These are phyloP conservation scores for Prunus yedoensis DNA, from an alignment of 331 rosid species.

Conservation along the genomic window DNA sequence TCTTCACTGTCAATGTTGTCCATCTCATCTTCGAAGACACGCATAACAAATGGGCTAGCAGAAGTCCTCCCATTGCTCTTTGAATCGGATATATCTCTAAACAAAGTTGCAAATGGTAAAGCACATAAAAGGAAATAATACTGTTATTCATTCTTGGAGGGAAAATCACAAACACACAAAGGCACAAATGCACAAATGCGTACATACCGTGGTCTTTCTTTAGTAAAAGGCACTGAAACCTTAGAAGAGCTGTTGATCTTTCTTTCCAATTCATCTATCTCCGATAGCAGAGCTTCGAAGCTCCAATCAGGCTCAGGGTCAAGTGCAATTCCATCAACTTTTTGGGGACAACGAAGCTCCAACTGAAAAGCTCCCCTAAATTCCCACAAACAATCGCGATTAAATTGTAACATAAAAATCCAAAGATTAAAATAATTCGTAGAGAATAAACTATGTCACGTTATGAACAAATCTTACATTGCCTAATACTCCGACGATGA, in stretches of 20 bases:
- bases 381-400: neutral
- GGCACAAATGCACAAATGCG: neutral
- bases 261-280: conserved; percentile 61
- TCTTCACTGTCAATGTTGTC: conserved; percentile 40
- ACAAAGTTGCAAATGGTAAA: neutral
- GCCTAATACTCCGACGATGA: neutral
- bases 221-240: conserved; percentile 31
- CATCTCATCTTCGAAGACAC: conserved; percentile 55
- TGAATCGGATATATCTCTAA: conserved; percentile 22
- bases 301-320: conserved; percentile 84
- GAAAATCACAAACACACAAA: neutral
- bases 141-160: neutral
- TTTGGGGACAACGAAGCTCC: conserved; percentile 45
- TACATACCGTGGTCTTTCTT: conserved; percentile 44
- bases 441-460: too few relatives aligned
- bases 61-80: conserved; percentile 34
- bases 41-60: conserved; percentile 52
- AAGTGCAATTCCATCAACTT: conserved; percentile 36
- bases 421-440: neutral
- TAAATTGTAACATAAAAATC: neutral
- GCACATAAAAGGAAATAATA: conserved; percentile 5
- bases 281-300: conserved; percentile 57
- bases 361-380: conserved; percentile 61
- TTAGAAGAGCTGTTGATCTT: conserved; percentile 46
- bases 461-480: neutral